Base-by-base conservation (phyloP, 768 basidiomycete species). In the Xerocomellus intermedius region DNA sequence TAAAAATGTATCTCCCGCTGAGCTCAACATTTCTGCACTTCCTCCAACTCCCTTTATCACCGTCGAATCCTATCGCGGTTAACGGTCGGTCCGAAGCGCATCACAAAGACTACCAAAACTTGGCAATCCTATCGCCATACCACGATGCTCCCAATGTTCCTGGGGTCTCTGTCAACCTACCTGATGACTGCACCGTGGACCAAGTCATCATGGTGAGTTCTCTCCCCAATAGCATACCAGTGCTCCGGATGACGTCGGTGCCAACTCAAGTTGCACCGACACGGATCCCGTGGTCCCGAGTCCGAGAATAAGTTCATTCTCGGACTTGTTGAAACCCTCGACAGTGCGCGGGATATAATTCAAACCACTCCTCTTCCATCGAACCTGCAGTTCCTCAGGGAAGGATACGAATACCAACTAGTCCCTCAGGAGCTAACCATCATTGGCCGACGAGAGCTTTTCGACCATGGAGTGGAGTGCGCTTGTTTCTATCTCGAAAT, bases 41-140 rank as follows among this genome's bases (percentile, higher is more conserved):
- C 16, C 42, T 67, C 19, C 59, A 55, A 26, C 1, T 54, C 33
- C 41, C 55, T 14, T 42, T 62, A 22, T 56, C 52, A 2, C 38
- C 30, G 10, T 26, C 42, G 4, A 6, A 26, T 33, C 7, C 12
- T 28, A 5, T 26, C 46, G 17, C 22, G 17, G 1, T 19, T 17
- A 10, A 16, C 17, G 33, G 32, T 22, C 55, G 19, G n/a, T 45
- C 45, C 28, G n/a, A 30, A 21, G 17, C 26, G 16, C 21, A 14
- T 35, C 49, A 52, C 22, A 48, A 45, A 10, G 36, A 49, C 32
- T 24, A 56, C 24, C 42, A 52, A 32, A 53, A 64, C 24, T 65
- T 77, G 17, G 74, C 69, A 12, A 74, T 68, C 52, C 56, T 77
- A 45, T 69, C 73, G 2, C 75, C 76, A 6, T 76, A 77, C 55